Evolutionary conservation across 148 eudicot species (phyloP).

Genomic region (Arbutus unedo): DNA sequence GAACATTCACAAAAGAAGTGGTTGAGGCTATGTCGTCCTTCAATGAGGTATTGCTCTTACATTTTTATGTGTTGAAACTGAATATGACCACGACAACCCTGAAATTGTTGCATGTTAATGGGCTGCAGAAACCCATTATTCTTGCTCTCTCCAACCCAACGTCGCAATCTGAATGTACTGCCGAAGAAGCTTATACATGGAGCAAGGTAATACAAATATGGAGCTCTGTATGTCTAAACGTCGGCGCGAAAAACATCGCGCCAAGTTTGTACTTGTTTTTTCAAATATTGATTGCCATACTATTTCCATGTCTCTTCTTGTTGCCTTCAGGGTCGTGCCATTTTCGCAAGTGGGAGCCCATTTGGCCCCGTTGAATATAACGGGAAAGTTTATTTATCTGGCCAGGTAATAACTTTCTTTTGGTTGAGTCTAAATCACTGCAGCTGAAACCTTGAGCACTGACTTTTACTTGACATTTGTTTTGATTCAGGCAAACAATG

Average conservation of each 20-base stretch:
- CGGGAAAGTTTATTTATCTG: slow-evolving; percentile 64
- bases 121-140: slow-evolving; percentile 81
- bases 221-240: background rate
- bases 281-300: background rate
- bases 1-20: slow-evolving; percentile 90
- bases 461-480: slow-evolving; percentile 11
- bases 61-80: background rate
- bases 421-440: background rate
- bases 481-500: slow-evolving; percentile 76
- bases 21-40: slow-evolving; percentile 76
- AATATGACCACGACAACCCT: background rate
- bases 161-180: slow-evolving; percentile 97
- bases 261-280: background rate
- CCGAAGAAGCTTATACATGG: slow-evolving; percentile 96
- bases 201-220: slow-evolving; percentile 57
- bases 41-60: slow-evolving; percentile 61
- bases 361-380: slow-evolving; percentile 71
- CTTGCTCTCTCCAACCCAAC: slow-evolving; percentile 97
- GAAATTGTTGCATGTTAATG: slow-evolving; percentile 10
- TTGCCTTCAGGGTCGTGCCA: slow-evolving; percentile 75
- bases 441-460: slow-evolving; percentile 9
- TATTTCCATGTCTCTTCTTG: slow-evolving; percentile 15
- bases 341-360: slow-evolving; percentile 97
- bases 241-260: background rate
- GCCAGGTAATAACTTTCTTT: slow-evolving; percentile 55